A percentile compares a stretch with the other conserved stretches of the same genome.
Conservation (phyloP, 805 yeast species). For the Metschnikowia matae region DNA sequence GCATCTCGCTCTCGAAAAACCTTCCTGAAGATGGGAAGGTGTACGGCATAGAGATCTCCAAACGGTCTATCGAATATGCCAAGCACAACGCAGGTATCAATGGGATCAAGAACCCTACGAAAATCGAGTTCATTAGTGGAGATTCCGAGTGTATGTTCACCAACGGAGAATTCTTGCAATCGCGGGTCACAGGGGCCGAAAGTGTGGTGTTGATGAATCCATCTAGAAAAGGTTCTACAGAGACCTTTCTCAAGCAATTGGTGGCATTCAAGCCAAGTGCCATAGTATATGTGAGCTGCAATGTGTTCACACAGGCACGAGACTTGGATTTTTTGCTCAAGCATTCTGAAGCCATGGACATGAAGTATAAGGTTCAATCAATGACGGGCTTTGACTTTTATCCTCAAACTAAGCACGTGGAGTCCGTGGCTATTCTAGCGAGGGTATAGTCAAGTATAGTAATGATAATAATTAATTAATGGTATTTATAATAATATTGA, state of each 20-base stretch:
- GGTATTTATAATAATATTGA: no score
- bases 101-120: slow-evolving; percentile 26
- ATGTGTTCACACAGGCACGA: slow-evolving; percentile 44
- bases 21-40: slow-evolving; percentile 31
- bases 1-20: slow-evolving; percentile 31
- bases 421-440: slow-evolving; percentile 47
- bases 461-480: no score
- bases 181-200: slow-evolving; percentile 28
- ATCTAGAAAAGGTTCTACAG: slow-evolving; percentile 40
- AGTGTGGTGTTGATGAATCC: slow-evolving; percentile 43
- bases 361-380: slow-evolving; percentile 16
- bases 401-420: slow-evolving; percentile 59
- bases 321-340: slow-evolving; percentile 31
- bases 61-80: slow-evolving; percentile 32
- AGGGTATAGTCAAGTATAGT: no score
- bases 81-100: slow-evolving; percentile 37
- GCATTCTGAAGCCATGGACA: slow-evolving; percentile 16
- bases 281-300: slow-evolving; percentile 42
- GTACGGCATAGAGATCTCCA: slow-evolving; percentile 40
- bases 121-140: slow-evolving; percentile 34
- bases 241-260: slow-evolving; percentile 33
- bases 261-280: slow-evolving; percentile 33
- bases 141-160: slow-evolving; percentile 35
- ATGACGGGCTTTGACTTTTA: slow-evolving; percentile 44
- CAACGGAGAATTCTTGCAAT: slow-evolving; percentile 20